These are phyloP conservation scores for Penicillium sp. DNA, from an alignment of 2,329 filamentous ascomycete genomes.

Conservation along the genomic window DNA sequence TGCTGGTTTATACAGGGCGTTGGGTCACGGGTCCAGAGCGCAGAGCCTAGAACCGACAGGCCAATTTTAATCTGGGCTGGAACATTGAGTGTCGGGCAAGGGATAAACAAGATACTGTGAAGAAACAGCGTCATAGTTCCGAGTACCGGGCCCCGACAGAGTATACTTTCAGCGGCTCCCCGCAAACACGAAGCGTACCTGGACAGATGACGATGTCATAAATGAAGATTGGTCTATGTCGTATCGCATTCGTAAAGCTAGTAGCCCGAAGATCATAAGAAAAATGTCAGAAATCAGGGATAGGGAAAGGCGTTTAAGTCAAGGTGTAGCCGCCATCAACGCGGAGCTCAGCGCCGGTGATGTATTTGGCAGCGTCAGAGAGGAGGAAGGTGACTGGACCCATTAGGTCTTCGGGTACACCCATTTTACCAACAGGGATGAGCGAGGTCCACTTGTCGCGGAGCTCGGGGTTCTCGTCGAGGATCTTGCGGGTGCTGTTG, in stretches of 20 bases:
- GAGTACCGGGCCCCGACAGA: no score
- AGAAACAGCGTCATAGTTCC: no score
- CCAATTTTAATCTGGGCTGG: not conserved
- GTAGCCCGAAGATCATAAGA: conserved; percentile 10
- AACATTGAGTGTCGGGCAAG: no score
- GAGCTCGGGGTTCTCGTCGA: conserved; percentile 86
- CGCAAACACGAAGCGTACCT: no score
- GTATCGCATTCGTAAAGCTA: conserved; percentile 8
- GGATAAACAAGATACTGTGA: no score
- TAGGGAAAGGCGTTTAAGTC: conserved; percentile 48
- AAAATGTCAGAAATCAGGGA: not conserved
- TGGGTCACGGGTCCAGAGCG: not conserved
- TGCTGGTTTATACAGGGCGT: not conserved
- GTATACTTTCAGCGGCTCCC: no score
- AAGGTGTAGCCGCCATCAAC: conserved; percentile 89
- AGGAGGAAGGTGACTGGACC: conserved; percentile 83
- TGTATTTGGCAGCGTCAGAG: conserved; percentile 70
- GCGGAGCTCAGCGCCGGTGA: conserved; percentile 69
- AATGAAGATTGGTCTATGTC: conserved; percentile 10
- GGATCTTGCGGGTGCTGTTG: conserved; percentile 78
- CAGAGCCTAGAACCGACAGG: not conserved
- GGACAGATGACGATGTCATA: not conserved
- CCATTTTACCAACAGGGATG: conserved; percentile 93
- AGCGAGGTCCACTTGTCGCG: conserved; percentile 85
- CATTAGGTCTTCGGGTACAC: conserved; percentile 84